A percentile compares a stretch with the other conserved stretches of the same genome.
Conservation (phyloP, 768 basidiomycete species). For the Podaxis pistillaris region DNA sequence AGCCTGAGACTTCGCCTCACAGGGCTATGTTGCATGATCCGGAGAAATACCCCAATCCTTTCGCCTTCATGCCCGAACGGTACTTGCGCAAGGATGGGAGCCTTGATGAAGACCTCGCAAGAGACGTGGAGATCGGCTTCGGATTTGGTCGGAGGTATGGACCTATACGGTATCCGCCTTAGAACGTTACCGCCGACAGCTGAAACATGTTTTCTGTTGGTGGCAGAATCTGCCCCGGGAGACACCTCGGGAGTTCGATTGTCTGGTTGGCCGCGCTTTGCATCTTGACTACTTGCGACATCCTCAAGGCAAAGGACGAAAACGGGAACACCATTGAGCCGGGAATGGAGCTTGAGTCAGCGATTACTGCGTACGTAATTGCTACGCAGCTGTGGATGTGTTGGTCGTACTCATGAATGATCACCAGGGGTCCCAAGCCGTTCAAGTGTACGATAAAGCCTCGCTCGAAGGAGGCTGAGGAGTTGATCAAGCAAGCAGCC, state of each 20-base stretch:
- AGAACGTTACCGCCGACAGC: neutral
- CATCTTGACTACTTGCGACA: constrained; percentile 43
- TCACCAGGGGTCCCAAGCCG: constrained; percentile 47
- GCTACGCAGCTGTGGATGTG: neutral
- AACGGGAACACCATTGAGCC: constrained; percentile 39
- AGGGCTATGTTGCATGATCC: constrained; percentile 43
- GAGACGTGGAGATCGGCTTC: constrained; percentile 44
- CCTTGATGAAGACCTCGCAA: constrained; percentile 18
- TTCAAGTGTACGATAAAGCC: constrained; percentile 47
- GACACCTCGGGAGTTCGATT: constrained; percentile 44
- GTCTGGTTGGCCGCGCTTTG: constrained; percentile 43
- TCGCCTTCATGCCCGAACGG: constrained; percentile 49
- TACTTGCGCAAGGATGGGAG: constrained; percentile 38
- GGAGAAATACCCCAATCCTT: constrained; percentile 40
- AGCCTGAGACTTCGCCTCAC: neutral
- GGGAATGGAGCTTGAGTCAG: constrained; percentile 22
- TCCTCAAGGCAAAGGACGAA: constrained; percentile 39
- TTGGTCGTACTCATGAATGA: neutral
- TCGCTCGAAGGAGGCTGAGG: constrained; percentile 32
- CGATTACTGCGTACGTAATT: constrained; percentile 11
- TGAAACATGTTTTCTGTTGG: constrained; percentile 3
- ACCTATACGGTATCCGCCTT: neutral
- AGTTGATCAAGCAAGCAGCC: constrained; percentile 30
- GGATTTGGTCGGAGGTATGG: constrained; percentile 56
- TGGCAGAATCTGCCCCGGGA: constrained; percentile 51